phyloP scores from a whole-genome alignment of 345 rosid species.

The Arabidopsis arenosa region DNA sequence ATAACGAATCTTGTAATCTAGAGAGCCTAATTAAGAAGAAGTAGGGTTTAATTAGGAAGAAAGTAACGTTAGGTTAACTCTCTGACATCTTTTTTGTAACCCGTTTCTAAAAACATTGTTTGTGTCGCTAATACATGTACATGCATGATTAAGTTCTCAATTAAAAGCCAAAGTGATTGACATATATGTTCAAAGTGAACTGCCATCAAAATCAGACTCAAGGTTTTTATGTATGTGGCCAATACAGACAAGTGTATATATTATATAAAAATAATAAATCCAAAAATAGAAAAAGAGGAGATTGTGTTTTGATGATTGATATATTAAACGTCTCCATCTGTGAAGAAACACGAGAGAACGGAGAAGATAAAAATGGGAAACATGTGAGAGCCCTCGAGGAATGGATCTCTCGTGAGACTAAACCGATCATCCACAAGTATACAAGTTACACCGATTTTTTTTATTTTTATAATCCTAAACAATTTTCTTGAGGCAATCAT shows the following conservation, averaged over 20 bases:
- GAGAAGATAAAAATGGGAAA: constrained; percentile 48
- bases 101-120: no score
- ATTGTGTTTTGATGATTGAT: constrained; percentile 40
- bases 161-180: background rate
- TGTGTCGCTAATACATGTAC: background rate
- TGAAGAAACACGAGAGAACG: constrained; percentile 49
- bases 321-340: constrained; percentile 42
- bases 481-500: background rate
- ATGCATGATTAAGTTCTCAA: background rate
- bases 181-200: constrained; percentile 18
- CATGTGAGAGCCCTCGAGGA: constrained; percentile 43
- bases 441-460: constrained; percentile 21
- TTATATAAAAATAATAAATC: background rate
- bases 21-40: background rate
- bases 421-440: constrained; percentile 42
- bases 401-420: constrained; percentile 53
- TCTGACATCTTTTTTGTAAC: constrained; percentile 10
- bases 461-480: background rate
- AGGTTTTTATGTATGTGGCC: background rate
- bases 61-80: background rate
- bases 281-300: constrained; percentile 21
- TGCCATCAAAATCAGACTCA: constrained; percentile 6
- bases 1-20: background rate
- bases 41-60: background rate
- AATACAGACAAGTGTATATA: constrained; percentile 9